Percentiles rank a stretch among this genome's conserved stretches.
phyloP scores from a whole-genome alignment of 306 rosid species.

The Cucumis cinereus region DNA sequence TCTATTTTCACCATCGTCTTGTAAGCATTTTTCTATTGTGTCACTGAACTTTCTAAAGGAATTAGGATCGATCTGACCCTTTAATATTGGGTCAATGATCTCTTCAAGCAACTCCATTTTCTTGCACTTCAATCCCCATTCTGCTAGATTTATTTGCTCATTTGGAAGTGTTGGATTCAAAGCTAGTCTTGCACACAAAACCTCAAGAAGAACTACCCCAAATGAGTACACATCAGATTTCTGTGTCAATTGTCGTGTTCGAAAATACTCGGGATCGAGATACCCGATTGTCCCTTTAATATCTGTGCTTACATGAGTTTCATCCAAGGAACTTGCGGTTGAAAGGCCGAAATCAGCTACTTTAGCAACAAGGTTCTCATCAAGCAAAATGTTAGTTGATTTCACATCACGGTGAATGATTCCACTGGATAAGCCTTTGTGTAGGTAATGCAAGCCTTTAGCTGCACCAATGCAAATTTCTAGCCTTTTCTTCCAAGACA shows the following conservation, averaged over 20 bases:
- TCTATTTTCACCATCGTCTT: slow-evolving; percentile 23
- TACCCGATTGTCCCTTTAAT: slow-evolving; percentile 47
- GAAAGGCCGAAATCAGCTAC: slow-evolving; percentile 52
- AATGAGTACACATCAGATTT: slow-evolving; percentile 27
- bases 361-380: slow-evolving; percentile 31
- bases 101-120: slow-evolving; percentile 28
- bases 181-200: slow-evolving; percentile 35
- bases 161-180: slow-evolving; percentile 24
- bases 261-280: slow-evolving; percentile 41
- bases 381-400: neutral
- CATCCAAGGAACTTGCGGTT: slow-evolving; percentile 23
- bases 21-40: slow-evolving; percentile 29
- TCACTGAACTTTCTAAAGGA: slow-evolving; percentile 40
- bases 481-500: slow-evolving; percentile 44
- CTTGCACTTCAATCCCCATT: slow-evolving; percentile 40
- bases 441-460: slow-evolving; percentile 41
- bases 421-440: slow-evolving; percentile 36
- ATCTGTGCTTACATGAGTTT: slow-evolving; percentile 34
- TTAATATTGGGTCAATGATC: slow-evolving; percentile 29
- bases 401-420: slow-evolving; percentile 41
- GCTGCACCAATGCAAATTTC: slow-evolving; percentile 32
- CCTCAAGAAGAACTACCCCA: slow-evolving; percentile 39
- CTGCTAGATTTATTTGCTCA: slow-evolving; percentile 36
- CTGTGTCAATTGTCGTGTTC: slow-evolving; percentile 22
- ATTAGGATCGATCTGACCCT: slow-evolving; percentile 24